These are phyloP conservation scores for Aethionema arabicum DNA, from an alignment of 345 rosid genomes.

Conservation along the genomic window DNA sequence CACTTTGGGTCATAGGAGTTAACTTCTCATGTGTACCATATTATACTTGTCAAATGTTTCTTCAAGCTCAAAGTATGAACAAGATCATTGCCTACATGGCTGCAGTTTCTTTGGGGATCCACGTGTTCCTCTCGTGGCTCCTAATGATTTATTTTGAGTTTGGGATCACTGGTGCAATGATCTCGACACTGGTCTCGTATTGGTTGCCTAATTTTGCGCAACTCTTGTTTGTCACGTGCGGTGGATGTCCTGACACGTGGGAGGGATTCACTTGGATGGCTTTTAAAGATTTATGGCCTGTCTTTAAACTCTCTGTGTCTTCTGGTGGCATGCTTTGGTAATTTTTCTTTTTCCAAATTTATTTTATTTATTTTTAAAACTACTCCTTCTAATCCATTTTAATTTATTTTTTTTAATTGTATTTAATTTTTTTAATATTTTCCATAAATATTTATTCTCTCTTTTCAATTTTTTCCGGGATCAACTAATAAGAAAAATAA, in stretches of 20 bases:
- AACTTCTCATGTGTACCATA: slow-evolving; percentile 44
- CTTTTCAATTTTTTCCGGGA: no score
- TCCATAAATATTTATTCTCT: no score
- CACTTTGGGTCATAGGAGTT: slow-evolving; percentile 54
- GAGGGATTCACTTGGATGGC: slow-evolving; percentile 61
- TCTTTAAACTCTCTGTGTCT: slow-evolving; percentile 64
- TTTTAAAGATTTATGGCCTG: slow-evolving; percentile 66
- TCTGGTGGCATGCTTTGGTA: slow-evolving; percentile 85
- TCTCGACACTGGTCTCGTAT: slow-evolving; percentile 58
- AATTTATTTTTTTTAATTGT: no score
- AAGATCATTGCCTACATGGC: slow-evolving; percentile 62
- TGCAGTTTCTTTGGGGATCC: slow-evolving; percentile 45
- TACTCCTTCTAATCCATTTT: no score
- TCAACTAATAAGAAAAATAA: no score
- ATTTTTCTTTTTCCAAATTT: slow-evolving; percentile 17
- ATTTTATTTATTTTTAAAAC: neutral
- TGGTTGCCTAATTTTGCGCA: slow-evolving; percentile 81
- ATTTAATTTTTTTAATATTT: no score
- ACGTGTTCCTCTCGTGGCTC: slow-evolving; percentile 64
- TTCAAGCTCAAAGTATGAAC: slow-evolving; percentile 85
- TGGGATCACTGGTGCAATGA: slow-evolving; percentile 67
- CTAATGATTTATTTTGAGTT: slow-evolving; percentile 48
- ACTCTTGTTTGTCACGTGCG: slow-evolving; percentile 49
- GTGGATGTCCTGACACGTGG: slow-evolving; percentile 74
- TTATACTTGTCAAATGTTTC: slow-evolving; percentile 74